Evolutionary conservation across 1,284 basidiomycete species (phyloP), one percentile per base, ranked within the genome.

Genomic region (Lentinus polychrous): DNA sequence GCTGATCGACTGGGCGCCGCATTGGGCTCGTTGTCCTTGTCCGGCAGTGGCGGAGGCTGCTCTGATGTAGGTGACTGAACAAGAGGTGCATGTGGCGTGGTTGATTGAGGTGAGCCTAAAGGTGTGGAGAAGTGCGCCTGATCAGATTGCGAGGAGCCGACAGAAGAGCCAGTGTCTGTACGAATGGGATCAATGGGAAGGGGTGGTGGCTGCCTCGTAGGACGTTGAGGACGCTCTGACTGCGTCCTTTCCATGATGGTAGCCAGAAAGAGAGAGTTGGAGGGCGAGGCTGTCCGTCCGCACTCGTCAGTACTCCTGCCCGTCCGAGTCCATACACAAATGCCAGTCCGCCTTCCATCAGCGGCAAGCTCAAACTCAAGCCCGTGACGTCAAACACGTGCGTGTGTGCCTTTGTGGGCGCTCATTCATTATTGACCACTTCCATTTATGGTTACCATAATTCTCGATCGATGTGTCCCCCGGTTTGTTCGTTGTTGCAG

Each of bases 111-210:
- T 14, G 62, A 63, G 5, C 57, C 52, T 24, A 55, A 57, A 14
- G 62, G 60, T 10, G 62, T 62, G 40, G 51, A 42, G 50, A 62
- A 62, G 14, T 48, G 8, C 8, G 54, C 52, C 49, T 55, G 52
- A 40, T 57, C 54, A 44, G 54, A 52, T 7, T 48, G 49, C 2
- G 55, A 48, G 12, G 60, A 56, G 22, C 50, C 18, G n/a, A 52
- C 50, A 5, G 49, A 38, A 49, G 37, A 37, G 14, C 43, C 48
- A 17, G 45, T 48, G 43, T 56, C 49, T 49, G 47, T 42, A 41
- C 49, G 39, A 15, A 44, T 37, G 4, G 50, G 47, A 7, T 46
- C 35, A 8, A 38, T 45, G 14, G 57, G 56, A 4, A 46, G 34
- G 15, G 51, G 40, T 10, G 57, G 59, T 23, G 56, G 36, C 39